Evolutionary conservation across 1,139 yeast genomes (phyloP), one percentile per base, ranked within the genome.

Genomic region (Pichia sp.): DNA sequence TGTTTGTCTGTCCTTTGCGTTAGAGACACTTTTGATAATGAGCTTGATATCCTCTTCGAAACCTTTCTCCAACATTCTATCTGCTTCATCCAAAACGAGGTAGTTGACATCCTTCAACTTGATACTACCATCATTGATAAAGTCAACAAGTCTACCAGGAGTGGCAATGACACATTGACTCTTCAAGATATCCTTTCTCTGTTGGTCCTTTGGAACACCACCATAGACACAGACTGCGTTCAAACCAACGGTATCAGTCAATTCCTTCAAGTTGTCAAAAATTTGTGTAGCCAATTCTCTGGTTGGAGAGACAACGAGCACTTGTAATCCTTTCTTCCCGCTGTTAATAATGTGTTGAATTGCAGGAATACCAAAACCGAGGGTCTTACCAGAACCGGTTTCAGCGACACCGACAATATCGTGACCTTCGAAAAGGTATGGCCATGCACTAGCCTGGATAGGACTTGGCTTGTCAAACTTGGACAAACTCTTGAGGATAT

Each of bases 281-380:
- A 81, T 91, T 63, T 91, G 99, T 49, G 91, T 74, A 2, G 98
- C 97, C 55, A 91, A 71, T 62, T 91, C 99, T 67, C 99, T 80
- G 12, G 99, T 91, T 41, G 99, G 99, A 2, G 97, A 87, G 37
- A 91, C 79, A 44, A 84, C 86, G 44, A 93, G 69, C 6, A 87
- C 94, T 50, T 76, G 75, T 40, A 84, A 69, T 14, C 83, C 84
- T 29, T 63, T 61, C 32, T 66, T 63, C 10, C 48, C 47, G n/a
- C 47, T 46, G 32, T 66, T 60, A 38, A 69, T 58, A 45, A 87
- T 64, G 47, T 77, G 77, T 58, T 86, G 72, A 40, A 91, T 72
- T n/a, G 96, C 96, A 30, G 99, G 99, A 15, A 91, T 94, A 54
- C 97, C 96, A 58, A 91, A 91, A 1, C 97, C 97, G 62, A 88